Percentiles rank a stretch among this genome's conserved stretches.
Conservation (phyloP, 768 basidiomycete species). For the Pleurotus eryngii region DNA sequence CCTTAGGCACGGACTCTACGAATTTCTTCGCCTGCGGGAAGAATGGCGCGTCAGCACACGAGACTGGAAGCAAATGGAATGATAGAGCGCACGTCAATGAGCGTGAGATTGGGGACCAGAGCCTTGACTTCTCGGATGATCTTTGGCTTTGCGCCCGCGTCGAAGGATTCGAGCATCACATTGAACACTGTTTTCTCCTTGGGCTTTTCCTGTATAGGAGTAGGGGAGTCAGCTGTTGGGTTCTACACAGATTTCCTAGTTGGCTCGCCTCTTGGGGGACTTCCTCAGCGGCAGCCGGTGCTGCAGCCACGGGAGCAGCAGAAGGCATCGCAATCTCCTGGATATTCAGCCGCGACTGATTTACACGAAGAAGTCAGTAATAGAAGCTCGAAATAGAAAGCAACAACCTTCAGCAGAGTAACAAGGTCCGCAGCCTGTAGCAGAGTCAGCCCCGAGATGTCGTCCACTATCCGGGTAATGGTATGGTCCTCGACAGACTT, state of each 20-base stretch:
- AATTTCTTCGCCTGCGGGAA: constrained; percentile 91
- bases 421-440: constrained; percentile 96
- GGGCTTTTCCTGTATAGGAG: constrained; percentile 73
- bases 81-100: constrained; percentile 80
- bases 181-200: constrained; percentile 99
- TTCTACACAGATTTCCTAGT: neutral
- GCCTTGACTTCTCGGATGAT: constrained; percentile 98
- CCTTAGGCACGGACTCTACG: constrained; percentile 91
- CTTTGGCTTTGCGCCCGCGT: constrained; percentile 89
- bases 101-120: constrained; percentile 89
- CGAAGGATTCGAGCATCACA: constrained; percentile 92
- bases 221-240: neutral
- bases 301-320: constrained; percentile 57
- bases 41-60: neutral
- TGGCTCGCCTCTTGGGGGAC: constrained; percentile 62
- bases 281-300: constrained; percentile 54
- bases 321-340: constrained; percentile 95
- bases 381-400: neutral
- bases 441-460: constrained; percentile 84
- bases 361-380: neutral
- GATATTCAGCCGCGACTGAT: constrained; percentile 87
- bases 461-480: constrained; percentile 84
- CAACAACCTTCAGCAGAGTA: constrained; percentile 76
- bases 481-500: constrained; percentile 53
- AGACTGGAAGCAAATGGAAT: constrained; percentile 2